These are phyloP conservation scores for Dillenia turbinata DNA, from an alignment of 164 flowering plant species.

Conservation along the genomic window DNA sequence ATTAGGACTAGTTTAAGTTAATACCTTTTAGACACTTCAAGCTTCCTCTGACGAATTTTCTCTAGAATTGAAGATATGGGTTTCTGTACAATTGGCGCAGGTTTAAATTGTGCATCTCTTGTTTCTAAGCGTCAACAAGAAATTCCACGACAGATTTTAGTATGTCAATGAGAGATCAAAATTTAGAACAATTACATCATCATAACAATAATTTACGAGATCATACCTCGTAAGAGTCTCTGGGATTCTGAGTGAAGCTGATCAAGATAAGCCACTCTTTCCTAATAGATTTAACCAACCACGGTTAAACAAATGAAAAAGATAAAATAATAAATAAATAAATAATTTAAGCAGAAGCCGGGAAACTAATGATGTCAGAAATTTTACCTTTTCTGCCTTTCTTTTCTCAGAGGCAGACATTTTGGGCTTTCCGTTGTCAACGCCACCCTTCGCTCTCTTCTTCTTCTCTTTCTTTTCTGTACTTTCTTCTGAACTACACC, in stretches of 20 bases:
- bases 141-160: not conserved
- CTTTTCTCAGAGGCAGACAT: conserved; percentile 21
- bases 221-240: conserved; percentile 72
- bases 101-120: conserved; percentile 67
- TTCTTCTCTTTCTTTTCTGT: conserved; percentile 22
- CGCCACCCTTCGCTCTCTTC: conserved; percentile 26
- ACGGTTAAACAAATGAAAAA: not conserved
- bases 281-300: conserved; percentile 34
- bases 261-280: conserved; percentile 41
- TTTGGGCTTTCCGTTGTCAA: conserved; percentile 20
- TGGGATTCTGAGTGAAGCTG: conserved; percentile 77
- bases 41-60: conserved; percentile 77
- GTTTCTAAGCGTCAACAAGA: conserved; percentile 42
- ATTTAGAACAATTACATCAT: not conserved
- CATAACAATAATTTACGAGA: not conserved
- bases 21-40: conserved; percentile 61
- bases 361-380: too few relatives aligned
- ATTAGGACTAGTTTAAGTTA: conserved; percentile 6
- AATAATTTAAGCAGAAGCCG: not conserved
- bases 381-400: conserved; percentile 47
- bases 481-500: conserved; percentile 13
- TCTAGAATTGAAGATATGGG: conserved; percentile 80
- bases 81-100: conserved; percentile 59
- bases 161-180: not conserved
- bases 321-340: not conserved